Evolutionary conservation across 1,284 basidiomycete genomes (phyloP), one percentile per base, ranked within the genome.

Genomic region (Leucoagaricus sp.): DNA sequence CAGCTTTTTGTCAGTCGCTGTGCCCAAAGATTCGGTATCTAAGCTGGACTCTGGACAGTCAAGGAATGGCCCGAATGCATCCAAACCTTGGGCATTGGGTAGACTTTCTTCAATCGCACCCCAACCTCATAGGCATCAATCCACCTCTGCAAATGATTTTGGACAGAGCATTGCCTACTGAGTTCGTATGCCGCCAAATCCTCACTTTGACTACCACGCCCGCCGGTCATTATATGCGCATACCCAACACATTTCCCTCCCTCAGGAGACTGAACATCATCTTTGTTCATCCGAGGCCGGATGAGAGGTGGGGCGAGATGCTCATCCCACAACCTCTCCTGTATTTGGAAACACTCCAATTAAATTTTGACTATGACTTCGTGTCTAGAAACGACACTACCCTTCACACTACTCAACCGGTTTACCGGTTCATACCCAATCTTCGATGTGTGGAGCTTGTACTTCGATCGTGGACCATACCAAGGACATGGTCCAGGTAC

Each of bases 401-500:
- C 13, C 44, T 46, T n/a, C 4, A 28, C 6, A 19, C 36, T 10
- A 17, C 38, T 28, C 21, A 45, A 12, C 29, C 41, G 12, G 6
- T 36, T 21, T 53, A 46, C 13, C 42, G 4, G 6, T 38, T 53
- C 10, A 15, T 53, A 25, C 42, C 41, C 2, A 53, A 36, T 17
- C 42, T 53, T 9, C 51, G 21, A 15, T 44, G 42, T 8, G 23
- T 53, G 4, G 21, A 53, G 19, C 12, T 53, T 10, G 51, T 53
- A 15, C 29, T 53, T 13, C 41, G 23, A 2, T 21, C 28, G 5
- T 53, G 51, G 51, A 12, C 42, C 1, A 13, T n/a, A n/a, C n/a
- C n/a, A n/a, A n/a, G n/a, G 8, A 6, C 17, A 3, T 53, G 51
- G 51, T 36, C 51, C 26, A 17, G 42, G 10, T 31, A 34, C 15